Evolutionary conservation across 371 early-diverging fungal genomes (phyloP).

Genomic region (Syncephalastrum racemosum): DNA sequence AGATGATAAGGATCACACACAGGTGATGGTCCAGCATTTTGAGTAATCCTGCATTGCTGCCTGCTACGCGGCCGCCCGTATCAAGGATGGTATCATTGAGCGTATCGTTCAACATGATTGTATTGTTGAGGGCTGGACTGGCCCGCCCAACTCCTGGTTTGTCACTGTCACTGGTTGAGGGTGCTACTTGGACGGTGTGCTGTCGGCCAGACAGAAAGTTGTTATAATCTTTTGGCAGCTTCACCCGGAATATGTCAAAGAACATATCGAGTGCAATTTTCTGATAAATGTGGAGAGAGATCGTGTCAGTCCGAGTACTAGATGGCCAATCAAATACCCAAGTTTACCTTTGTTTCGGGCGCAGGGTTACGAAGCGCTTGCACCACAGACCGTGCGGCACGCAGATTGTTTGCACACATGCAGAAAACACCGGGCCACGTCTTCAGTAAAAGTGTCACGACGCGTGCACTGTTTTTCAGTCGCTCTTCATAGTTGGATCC

Average conservation of each 20-base stretch:
- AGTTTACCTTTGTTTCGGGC: conserved; percentile 72
- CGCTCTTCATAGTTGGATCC: conserved; percentile 63
- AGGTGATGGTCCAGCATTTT: conserved; percentile 74
- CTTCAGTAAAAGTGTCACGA: conserved; percentile 62
- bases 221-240: conserved; percentile 64
- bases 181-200: conserved; percentile 46
- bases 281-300: conserved; percentile 27
- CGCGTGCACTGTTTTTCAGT: conserved; percentile 62
- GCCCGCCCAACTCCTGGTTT: conserved; percentile 16
- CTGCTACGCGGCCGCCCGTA: conserved; percentile 15
- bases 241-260: conserved; percentile 75
- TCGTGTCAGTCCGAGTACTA: not conserved
- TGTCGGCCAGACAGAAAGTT: conserved; percentile 53
- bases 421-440: conserved; percentile 83
- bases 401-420: conserved; percentile 72
- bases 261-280: conserved; percentile 77
- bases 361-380: conserved; percentile 72
- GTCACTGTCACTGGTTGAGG: conserved; percentile 16
- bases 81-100: not conserved
- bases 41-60: conserved; percentile 44
- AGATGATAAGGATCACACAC: conserved; percentile 69
- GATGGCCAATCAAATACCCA: not conserved
- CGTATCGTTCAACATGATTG: conserved; percentile 14
- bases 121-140: conserved; percentile 17
- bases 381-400: conserved; percentile 72